phyloP scores from a whole-genome alignment of 139 green algal species.

The Tetraselmis chui region DNA sequence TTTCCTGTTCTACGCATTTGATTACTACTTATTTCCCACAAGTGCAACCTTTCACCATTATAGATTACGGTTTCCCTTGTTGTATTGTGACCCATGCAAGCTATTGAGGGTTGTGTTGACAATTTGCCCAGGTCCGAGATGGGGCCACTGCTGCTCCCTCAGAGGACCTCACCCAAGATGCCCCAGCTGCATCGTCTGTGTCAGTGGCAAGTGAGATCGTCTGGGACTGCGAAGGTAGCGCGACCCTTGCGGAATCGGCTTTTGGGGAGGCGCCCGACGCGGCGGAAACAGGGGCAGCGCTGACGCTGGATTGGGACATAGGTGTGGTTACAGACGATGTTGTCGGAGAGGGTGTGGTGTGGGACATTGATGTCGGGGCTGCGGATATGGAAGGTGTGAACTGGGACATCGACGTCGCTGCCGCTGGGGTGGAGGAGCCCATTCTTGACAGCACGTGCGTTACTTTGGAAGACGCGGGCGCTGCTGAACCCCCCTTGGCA shows the following conservation, averaged over 20 bases:
- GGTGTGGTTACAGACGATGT: neutral
- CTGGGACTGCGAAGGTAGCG: neutral
- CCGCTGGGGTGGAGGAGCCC: neutral
- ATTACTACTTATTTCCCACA: no score
- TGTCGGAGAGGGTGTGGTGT: neutral
- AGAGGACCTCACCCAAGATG: neutral
- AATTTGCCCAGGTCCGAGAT: neutral
- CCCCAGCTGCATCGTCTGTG: neutral
- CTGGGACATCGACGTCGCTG: neutral
- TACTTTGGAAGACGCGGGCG: no score
- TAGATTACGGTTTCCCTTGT: no score
- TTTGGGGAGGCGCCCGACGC: neutral
- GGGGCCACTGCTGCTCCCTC: neutral
- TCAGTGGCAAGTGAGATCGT: neutral
- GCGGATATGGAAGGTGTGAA: neutral
- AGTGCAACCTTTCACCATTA: no score
- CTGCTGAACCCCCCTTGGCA: no score
- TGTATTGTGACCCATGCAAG: no score
- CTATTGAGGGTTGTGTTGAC: no score
- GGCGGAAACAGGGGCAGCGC: neutral
- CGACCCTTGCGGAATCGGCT: no score
- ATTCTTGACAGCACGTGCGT: no score
- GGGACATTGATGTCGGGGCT: neutral
- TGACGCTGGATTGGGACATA: neutral
- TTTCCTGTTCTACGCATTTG: no score